These are phyloP conservation scores for Solanum pimpinellifolium DNA, from an alignment of 257 asterid species.

Conservation along the genomic window DNA sequence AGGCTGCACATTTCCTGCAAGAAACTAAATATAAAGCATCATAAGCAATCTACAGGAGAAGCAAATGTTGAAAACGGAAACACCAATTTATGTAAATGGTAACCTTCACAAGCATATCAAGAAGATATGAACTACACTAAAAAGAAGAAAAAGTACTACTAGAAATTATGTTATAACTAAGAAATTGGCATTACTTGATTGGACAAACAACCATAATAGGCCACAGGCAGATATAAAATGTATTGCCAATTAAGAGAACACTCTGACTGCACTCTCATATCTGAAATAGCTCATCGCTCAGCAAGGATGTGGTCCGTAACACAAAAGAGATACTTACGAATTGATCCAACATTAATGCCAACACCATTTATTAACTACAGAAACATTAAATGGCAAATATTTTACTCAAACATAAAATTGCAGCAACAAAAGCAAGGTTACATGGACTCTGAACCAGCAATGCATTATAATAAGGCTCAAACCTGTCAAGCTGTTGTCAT, in stretches of 20 bases:
- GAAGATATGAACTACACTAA: background rate
- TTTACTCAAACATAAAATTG: background rate
- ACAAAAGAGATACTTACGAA: background rate
- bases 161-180: background rate
- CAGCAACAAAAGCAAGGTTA: background rate
- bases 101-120: background rate
- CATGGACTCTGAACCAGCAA: background rate
- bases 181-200: background rate
- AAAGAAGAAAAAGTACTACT: background rate
- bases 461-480: background rate
- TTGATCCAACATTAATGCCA: background rate
- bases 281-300: background rate
- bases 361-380: background rate
- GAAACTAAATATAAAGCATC: conserved; percentile 69
- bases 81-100: background rate
- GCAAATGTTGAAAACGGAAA: background rate
- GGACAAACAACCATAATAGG: background rate
- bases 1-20: conserved; percentile 97
- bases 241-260: background rate
- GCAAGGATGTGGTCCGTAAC: background rate
- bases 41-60: conserved; percentile 41
- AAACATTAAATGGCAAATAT: background rate
- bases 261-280: background rate
- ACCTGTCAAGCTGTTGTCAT: background rate
- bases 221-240: background rate